Base-by-base conservation (phyloP, 2,329 filamentous ascomycete species). In the Endoconidiophora laricicola region DNA sequence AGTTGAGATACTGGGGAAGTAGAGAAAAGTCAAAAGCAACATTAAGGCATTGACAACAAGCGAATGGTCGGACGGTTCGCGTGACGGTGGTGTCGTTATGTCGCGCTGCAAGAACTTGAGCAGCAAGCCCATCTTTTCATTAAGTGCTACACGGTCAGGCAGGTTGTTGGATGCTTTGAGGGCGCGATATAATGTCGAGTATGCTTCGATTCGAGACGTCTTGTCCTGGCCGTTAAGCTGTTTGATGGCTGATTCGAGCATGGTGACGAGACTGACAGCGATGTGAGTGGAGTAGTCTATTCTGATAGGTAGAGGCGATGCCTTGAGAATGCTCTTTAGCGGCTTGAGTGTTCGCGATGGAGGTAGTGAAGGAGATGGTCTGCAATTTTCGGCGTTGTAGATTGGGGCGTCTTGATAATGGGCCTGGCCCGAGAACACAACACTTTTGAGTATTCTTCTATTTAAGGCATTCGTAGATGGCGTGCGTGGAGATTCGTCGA, bases 71-170 rank as follows among this genome's bases (percentile, higher is more conserved):
- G 67, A 67, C 43, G 60, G 65, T 46, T 76, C 73, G 52, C 72
- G 66, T 4, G 71, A 61, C 36, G 73, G 70, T 56, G 76, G 79
- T 9, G 78, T 71, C 5, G 72, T 74, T 22, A 94, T 71, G 60
- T 98, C 91, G 53, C 88, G 76, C 58, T 83, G 79, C 50, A 96
- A 86, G 60, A 87, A 94, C 53, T 86, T 81, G 56, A 78, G 78
- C 52, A 96, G 73, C 2, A 85, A 66, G 9, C 74, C 72, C 71
- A 95, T 81, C 63, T 91, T 93, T 46, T 77, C 75, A 52, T 78
- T 74, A 49, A 94, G 69, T 9, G 79, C 79, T 50, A 82, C 76
- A 36, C 78, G 69, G 56, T 91, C 82, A 0, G 87, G 87, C 12
- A 93, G 67, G 56, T 85, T 83, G 55, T 88, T 85, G 52, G 90